A percentile compares a stretch with the other conserved stretches of the same genome.
Evolutionary conservation across 805 yeast species (phyloP).

Genomic region (Torulaspora delbrueckii): DNA sequence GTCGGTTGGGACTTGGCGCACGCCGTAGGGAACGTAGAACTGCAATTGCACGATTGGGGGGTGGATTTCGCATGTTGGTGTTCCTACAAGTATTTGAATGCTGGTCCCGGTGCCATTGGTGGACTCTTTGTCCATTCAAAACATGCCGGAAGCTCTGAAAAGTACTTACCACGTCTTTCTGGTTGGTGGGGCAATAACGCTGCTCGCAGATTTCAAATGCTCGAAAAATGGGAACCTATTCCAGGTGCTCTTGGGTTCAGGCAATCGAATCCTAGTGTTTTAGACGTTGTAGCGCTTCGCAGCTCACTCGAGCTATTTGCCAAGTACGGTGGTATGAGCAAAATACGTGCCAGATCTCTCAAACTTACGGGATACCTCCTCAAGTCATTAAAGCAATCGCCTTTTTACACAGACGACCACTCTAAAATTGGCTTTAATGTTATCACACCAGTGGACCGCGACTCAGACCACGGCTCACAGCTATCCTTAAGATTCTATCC

Average conservation of each 20-base stretch:
- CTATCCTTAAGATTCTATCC: constrained; percentile 67
- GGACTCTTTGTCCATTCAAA: constrained; percentile 74
- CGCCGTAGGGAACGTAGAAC: constrained; percentile 81
- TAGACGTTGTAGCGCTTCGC: constrained; percentile 71
- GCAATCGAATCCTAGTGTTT: constrained; percentile 85
- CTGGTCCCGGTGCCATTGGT: constrained; percentile 93
- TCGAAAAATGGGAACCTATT: constrained; percentile 71
- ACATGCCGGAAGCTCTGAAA: constrained; percentile 24
- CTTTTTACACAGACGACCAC: constrained; percentile 37
- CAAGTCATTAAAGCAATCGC: constrained; percentile 42
- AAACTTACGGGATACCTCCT: constrained; percentile 55
- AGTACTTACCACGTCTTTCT: constrained; percentile 63
- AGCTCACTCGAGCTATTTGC: constrained; percentile 60
- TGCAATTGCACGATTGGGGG: constrained; percentile 77
- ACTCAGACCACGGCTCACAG: constrained; percentile 70
- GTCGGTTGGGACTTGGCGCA: constrained; percentile 97
- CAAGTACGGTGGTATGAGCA: constrained; percentile 58
- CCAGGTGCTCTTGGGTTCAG: constrained; percentile 83
- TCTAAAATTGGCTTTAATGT: constrained; percentile 50
- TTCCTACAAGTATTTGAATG: constrained; percentile 81
- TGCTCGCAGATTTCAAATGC: constrained; percentile 69
- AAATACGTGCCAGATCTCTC: constrained; percentile 52
- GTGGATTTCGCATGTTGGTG: constrained; percentile 96
- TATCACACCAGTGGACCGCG: constrained; percentile 59
- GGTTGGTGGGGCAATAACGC: constrained; percentile 98